Base-by-base conservation (phyloP, 495 filamentous ascomycete species). In the Hypoxylon fragiforme region DNA sequence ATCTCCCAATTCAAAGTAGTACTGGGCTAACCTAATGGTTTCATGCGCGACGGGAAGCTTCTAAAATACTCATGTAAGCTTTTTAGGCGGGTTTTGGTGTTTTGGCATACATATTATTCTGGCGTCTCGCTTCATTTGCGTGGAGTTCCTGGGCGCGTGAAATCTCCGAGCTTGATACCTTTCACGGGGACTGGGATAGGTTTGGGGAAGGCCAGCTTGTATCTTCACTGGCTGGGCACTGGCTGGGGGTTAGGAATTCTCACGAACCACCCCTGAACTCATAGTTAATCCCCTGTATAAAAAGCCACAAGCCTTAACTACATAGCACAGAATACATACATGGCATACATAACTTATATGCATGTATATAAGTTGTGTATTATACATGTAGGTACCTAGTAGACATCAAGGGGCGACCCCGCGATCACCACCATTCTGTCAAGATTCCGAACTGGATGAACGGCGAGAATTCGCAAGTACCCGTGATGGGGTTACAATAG, bases 401-500 rank as follows among this genome's bases (percentile, higher is more conserved):
- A n/a, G n/a, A n/a, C n/a, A n/a, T n/a, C n/a, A 47, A 62, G 52
- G 51, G 50, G 57, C 47, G 53, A 39, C 60, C 49, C 49, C 49
- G 59, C 59, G 54, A 54, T 54, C 49, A 57, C 39, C 58, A 22
- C 40, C 38, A 50, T 58, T 46, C 36, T 50, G 11, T 63, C 22
- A 54, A 53, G 44, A 63, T 58, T 47, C 49, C 54, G 41, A 57
- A 14, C 44, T 20, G 48, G 54, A 54, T 56, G 31, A 50, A 44
- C 53, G 49, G 59, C 52, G 30, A 51, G 54, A 57, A 57, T 20
- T 58, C 38, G 48, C 35, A 49, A 49, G 59, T 49, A 62, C 44
- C 60, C 60, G 60, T 55, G 40, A 54, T 44, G 54, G 44, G 54
- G 59, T 62, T 50, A 31, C 59, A 62, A 54, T 44, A 58, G 44